Percentiles rank a stretch among this genome's conserved stretches.
Evolutionary conservation across 2,329 filamentous ascomycete genomes (phyloP).

Genomic region (Trichoderma gracile): DNA sequence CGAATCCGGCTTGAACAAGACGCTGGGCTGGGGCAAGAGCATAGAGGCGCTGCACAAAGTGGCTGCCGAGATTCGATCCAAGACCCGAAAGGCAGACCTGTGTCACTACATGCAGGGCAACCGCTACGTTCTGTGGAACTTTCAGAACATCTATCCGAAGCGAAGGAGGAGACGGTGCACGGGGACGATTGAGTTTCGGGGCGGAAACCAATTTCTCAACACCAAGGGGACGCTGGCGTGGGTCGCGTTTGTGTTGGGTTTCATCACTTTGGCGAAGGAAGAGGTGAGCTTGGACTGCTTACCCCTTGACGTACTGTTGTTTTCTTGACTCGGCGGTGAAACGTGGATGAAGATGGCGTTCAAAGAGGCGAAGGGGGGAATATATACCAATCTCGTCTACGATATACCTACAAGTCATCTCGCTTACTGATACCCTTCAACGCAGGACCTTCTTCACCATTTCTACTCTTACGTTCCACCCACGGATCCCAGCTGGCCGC

Average conservation of each 20-base stretch:
- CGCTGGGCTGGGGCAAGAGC: conserved; percentile 36
- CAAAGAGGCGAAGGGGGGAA: neutral
- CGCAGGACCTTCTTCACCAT: conserved; percentile 38
- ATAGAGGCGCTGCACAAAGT: conserved; percentile 33
- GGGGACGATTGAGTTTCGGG: conserved; percentile 44
- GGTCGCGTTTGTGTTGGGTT: conserved; percentile 44
- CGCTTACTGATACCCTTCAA: conserved; percentile 22
- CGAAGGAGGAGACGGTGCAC: conserved; percentile 42
- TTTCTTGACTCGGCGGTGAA: neutral
- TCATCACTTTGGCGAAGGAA: conserved; percentile 41
- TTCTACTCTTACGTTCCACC: conserved; percentile 35
- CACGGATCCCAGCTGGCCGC: conserved; percentile 35
- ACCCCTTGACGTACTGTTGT: neutral
- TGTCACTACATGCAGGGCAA: conserved; percentile 44
- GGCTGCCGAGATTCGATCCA: conserved; percentile 35
- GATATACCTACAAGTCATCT: neutral
- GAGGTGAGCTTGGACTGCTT: conserved; percentile 34
- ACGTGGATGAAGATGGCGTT: neutral
- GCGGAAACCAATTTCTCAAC: conserved; percentile 43
- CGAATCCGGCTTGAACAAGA: conserved; percentile 36
- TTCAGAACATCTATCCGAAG: conserved; percentile 43
- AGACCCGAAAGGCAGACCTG: conserved; percentile 36
- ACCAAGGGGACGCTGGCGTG: conserved; percentile 42
- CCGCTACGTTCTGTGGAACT: conserved; percentile 45
- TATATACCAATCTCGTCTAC: neutral